phyloP scores from a whole-genome alignment of 2,329 filamentous ascomycete species.

The Fusarium tricinctum region DNA sequence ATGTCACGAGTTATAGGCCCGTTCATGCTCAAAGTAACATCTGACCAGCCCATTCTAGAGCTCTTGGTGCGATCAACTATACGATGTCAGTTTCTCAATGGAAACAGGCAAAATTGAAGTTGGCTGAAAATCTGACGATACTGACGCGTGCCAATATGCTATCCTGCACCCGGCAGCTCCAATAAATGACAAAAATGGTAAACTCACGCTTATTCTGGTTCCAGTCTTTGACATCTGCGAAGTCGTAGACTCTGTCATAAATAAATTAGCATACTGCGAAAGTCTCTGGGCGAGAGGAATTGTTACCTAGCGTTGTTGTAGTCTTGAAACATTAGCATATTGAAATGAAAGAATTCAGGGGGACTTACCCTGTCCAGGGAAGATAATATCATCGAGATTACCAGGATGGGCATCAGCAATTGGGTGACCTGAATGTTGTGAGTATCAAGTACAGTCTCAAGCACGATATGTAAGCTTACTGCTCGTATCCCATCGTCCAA shows the following conservation, averaged over 20 bases:
- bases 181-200: fast-evolving
- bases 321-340: constrained; percentile 64
- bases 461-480: constrained; percentile 56
- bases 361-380: constrained; percentile 81
- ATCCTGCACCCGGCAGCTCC: background rate
- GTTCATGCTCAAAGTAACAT: constrained; percentile 81
- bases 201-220: constrained; percentile 80
- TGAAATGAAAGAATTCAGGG: too few species aligned
- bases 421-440: constrained; percentile 68
- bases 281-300: fast-evolving
- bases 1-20: constrained; percentile 83
- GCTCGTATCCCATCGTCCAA: constrained; percentile 90
- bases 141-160: too few species aligned
- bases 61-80: constrained; percentile 80
- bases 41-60: constrained; percentile 94
- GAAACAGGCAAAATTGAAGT: background rate
- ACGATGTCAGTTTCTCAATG: background rate
- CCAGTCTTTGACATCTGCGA: constrained; percentile 82
- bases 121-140: too few species aligned
- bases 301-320: constrained; percentile 81
- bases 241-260: constrained; percentile 75
- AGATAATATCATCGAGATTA: constrained; percentile 81
- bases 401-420: constrained; percentile 87
- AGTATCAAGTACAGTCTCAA: constrained; percentile 20
- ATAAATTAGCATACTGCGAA: background rate